phyloP scores from a whole-genome alignment of 345 rosid species.

The Litchi chinensis region DNA sequence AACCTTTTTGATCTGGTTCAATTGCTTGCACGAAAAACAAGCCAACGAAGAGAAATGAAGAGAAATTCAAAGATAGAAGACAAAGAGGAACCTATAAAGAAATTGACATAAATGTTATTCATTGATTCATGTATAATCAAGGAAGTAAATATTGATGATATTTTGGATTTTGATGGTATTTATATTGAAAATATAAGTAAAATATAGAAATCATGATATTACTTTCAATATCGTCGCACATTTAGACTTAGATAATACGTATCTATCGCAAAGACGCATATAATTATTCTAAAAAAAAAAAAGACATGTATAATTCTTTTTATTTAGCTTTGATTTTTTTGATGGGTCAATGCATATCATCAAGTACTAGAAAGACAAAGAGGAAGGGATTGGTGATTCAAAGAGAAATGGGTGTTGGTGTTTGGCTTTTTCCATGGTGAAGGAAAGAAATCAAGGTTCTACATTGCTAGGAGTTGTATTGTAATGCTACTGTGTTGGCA shows the following conservation, averaged over 20 bases:
- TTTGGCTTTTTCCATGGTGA: slow-evolving; percentile 31
- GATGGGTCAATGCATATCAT: slow-evolving; percentile 38
- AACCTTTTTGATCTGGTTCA: neutral
- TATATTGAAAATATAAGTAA: too few relatives aligned
- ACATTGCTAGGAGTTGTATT: slow-evolving; percentile 54
- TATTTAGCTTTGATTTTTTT: neutral
- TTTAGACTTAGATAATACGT: neutral
- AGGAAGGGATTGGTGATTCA: slow-evolving; percentile 7
- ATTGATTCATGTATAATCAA: too few relatives aligned
- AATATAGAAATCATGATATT: too few relatives aligned
- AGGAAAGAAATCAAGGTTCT: slow-evolving; percentile 57
- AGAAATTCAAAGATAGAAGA: neutral
- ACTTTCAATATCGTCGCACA: too few relatives aligned
- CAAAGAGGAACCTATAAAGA: neutral
- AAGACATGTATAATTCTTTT: too few relatives aligned
- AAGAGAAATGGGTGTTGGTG: slow-evolving; percentile 40
- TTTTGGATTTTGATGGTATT: too few relatives aligned
- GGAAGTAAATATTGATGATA: too few relatives aligned
- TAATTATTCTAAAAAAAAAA: too few relatives aligned
- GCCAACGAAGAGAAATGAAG: neutral
- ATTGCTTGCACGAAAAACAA: neutral
- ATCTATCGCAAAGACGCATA: neutral
- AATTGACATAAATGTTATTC: neutral
- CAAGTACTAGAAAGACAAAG: neutral
- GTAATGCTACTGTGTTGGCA: slow-evolving; percentile 65